phyloP scores from a whole-genome alignment of 345 rosid species.

The Ceriops decandra region DNA sequence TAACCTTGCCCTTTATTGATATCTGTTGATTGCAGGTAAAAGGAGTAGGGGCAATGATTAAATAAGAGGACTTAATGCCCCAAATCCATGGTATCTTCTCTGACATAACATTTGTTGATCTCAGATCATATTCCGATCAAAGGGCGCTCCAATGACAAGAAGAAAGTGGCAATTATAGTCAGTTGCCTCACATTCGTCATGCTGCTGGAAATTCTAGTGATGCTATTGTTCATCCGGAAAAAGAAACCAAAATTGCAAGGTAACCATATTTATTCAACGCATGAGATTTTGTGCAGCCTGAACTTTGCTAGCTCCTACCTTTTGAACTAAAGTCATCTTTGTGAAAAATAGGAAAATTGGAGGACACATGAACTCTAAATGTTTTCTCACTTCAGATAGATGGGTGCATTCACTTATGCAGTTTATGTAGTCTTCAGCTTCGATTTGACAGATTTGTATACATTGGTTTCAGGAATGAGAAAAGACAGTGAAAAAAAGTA shows the following conservation, averaged over 20 bases:
- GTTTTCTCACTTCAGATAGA: no score
- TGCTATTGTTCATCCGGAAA: background rate
- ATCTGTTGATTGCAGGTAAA: no score
- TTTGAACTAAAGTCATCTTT: no score
- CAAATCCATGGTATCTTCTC: no score
- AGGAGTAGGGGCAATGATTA: no score
- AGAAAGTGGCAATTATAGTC: slow-evolving; percentile 1
- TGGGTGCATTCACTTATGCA: no score
- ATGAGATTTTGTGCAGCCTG: no score
- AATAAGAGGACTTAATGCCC: no score
- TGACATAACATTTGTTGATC: background rate
- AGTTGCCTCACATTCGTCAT: background rate
- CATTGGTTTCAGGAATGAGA: background rate
- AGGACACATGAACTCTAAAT: no score
- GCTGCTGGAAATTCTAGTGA: background rate
- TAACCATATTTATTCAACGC: background rate
- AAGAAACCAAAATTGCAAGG: slow-evolving; percentile 4
- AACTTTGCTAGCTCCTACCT: no score
- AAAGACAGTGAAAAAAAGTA: background rate
- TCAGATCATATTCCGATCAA: background rate
- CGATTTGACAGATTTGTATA: background rate
- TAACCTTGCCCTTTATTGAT: no score
- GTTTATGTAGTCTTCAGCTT: background rate
- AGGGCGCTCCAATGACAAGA: background rate
- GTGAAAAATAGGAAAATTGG: no score